Base-by-base conservation (phyloP, 2,329 filamentous ascomycete genomes). In the Diplodia sapinea region DNA sequence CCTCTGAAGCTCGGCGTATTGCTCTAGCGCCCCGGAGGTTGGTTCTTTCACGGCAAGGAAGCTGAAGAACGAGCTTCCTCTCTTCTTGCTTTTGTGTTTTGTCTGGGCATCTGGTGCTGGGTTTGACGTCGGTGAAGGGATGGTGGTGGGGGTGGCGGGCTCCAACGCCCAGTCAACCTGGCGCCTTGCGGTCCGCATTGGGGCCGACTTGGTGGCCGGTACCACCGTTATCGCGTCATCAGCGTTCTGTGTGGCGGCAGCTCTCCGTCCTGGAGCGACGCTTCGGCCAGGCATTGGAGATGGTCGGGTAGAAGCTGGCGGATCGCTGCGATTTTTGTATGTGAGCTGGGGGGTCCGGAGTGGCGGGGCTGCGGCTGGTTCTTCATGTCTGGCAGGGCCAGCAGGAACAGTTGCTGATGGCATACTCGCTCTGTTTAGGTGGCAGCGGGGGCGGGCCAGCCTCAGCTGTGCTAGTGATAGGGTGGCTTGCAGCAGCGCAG, bases 1-100 rank as follows among this genome's bases (percentile, higher is more conserved):
- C 72, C 68, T 79, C 73, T 80, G 79, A 70, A 78, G 79, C 31
- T 80, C 75, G 12, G 81, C 80, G 65, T 79, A 83, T 55, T 83
- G 79, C 62, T 82, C 79, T 26, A 83, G 72, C 4, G 83, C 83
- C 6, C 74, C 73, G 52, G 80, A 79, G 0, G 83, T 84, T 0
- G 83, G 83, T 71, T 85, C 83, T 69, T 82, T 84, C 49, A 84
- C 69, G 1, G 80, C 79, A 12, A 85, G 74, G 62, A 84, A 82
- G 49, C 79, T 76, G n/a, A 82, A 74, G 26, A 84, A 74, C 1
- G 79, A 56, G 20, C 77, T 70, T 74, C 78, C 73, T 76, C 29
- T 70, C 40, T 59, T 66, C 20, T 51, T 66, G 33, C 47, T 17
- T 15, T 36, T 67, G 40, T 56, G 54, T 12, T 59, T 31, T 3